Evolutionary conservation across 306 rosid species (phyloP), one percentile per base, ranked within the genome.

Genomic region (Castanospermum australe): DNA sequence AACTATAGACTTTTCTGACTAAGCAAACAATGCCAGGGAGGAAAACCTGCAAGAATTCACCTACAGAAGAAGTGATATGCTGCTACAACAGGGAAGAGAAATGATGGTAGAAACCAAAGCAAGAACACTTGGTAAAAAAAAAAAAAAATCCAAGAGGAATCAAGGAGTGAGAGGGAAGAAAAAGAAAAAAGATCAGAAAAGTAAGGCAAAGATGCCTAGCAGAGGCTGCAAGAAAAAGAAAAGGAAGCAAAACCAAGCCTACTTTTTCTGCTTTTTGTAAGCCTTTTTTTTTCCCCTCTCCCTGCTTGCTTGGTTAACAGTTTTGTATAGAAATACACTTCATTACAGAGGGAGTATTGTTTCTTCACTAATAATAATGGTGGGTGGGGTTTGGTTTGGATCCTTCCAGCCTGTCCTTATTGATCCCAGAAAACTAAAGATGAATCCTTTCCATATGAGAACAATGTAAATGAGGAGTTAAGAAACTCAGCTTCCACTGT

Each of bases 341-440:
- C 54, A 72, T 72, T 67, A 57, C 79, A 42, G 70, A 47, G n/a
- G 41, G 57, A 15, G 22, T 28, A 68, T 42, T 24, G n/a, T 42
- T 75, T 79, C 82, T 80, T 79, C 66, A 9, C 80, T 77, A 60
- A 88, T 78, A 86, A 86, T 82, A 86, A 82, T 79, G 65, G 88
- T 55, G 75, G 83, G 94, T 88, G 89, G 89, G 92, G 87, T 72
- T 78, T 64, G 73, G 41, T 76, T 86, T 82, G 86, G 88, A 86
- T 90, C 85, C 90, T 88, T 88, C 87, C 89, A 90, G 88, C 85
- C 92, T 90, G 92, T 90, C 88, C 64, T 80, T 84, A 80, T 72
- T 83, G 39, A 83, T 90, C 87, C 75, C 82, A 71, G 21, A 79
- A 69, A 75, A 71, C 76, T 66, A 51, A 41, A 25, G 50, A 71